Evolutionary conservation across 2,329 filamentous ascomycete genomes (phyloP), one percentile per base, ranked within the genome.

Genomic region (Pseudocercospora cruenta): DNA sequence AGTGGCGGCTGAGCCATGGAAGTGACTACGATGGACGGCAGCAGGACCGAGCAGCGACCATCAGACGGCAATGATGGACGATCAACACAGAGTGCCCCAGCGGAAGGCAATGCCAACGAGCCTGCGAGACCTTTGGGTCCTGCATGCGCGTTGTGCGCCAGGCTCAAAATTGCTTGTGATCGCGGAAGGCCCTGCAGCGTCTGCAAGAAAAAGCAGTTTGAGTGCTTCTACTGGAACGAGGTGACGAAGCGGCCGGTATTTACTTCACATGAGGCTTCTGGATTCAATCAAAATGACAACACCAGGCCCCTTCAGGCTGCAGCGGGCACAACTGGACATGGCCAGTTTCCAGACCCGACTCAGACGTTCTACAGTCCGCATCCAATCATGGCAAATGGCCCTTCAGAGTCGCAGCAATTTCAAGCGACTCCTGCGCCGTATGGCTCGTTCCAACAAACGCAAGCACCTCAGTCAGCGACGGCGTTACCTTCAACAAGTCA

Each of bases 391-490:
- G 10, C n/a, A 8, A 43, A 43, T 19, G 7, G 39, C 16, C 39
- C 39, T 19, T 19, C 39, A 43, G 39, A 4, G n/a, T n/a, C 4
- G 19, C 19, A 6, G 39, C 39, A 7, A 8, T 43, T 43, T 43
- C n/a, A n/a, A n/a, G n/a, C n/a, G n/a, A n/a, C n/a, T n/a, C n/a
- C n/a, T 43, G 39, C 39, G 39, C 39, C 39, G 3, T 63, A 63
- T 47, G 33, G 61, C n/a, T 10, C 45, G 10, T 59, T 59, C 39
- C 55, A 43, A 51, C 55, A n/a, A 59, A 14, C 58, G n/a, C 63
- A 60, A 28, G 51, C n/a, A 21, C 28, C 55, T 24, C 33, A 55
- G 26, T 16, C 39, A 24, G 39, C 39, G n/a, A 43, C 16, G 39
- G 39, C 39, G 39, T 43, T 43, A 10, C 21, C 14, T 51, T 51